Percentiles rank a stretch among this genome's conserved stretches.
These are phyloP conservation scores for Rhytidiadelphus loreus DNA, from an alignment of 225 moss, liverwort and hornwort species.

Conservation along the genomic window DNA sequence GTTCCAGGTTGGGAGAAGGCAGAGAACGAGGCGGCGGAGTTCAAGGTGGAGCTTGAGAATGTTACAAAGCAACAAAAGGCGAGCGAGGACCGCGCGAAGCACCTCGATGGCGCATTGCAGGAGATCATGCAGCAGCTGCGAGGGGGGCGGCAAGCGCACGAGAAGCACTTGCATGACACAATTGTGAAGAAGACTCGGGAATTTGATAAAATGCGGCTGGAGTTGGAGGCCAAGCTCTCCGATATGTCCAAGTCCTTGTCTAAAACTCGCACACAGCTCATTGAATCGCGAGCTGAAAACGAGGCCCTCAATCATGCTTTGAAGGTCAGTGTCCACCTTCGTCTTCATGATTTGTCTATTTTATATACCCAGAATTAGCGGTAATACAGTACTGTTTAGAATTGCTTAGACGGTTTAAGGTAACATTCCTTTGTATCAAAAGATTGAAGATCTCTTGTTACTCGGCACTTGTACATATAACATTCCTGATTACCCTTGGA, in stretches of 20 bases:
- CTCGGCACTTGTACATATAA: background rate
- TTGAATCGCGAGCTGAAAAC: slow-evolving; percentile 47
- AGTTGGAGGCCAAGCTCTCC: slow-evolving; percentile 64
- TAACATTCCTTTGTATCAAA: background rate
- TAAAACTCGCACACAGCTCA: slow-evolving; percentile 28
- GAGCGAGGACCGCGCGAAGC: slow-evolving; percentile 63
- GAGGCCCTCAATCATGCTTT: slow-evolving; percentile 46
- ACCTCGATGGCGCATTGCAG: slow-evolving; percentile 70
- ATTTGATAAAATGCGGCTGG: slow-evolving; percentile 66
- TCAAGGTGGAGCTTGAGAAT: slow-evolving; percentile 62
- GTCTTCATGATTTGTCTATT: background rate
- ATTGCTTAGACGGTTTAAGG: background rate
- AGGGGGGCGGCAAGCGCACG: slow-evolving; percentile 70
- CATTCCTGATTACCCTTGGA: background rate
- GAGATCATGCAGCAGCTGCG: slow-evolving; percentile 84
- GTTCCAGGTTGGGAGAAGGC: slow-evolving; percentile 91
- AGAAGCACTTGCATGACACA: slow-evolving; percentile 66
- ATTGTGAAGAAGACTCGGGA: slow-evolving; percentile 72
- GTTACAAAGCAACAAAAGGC: slow-evolving; percentile 40
- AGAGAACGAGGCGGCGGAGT: slow-evolving; percentile 56
- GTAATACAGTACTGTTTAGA: background rate
- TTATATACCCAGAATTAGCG: background rate
- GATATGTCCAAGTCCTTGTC: slow-evolving; percentile 32
- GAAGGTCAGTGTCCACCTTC: slow-evolving; percentile 10
- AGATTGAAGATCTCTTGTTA: background rate